A percentile compares a stretch with the other conserved stretches of the same genome.
Conservation (phyloP, 305 asterid genomes). For the Fraxinus velutina region DNA sequence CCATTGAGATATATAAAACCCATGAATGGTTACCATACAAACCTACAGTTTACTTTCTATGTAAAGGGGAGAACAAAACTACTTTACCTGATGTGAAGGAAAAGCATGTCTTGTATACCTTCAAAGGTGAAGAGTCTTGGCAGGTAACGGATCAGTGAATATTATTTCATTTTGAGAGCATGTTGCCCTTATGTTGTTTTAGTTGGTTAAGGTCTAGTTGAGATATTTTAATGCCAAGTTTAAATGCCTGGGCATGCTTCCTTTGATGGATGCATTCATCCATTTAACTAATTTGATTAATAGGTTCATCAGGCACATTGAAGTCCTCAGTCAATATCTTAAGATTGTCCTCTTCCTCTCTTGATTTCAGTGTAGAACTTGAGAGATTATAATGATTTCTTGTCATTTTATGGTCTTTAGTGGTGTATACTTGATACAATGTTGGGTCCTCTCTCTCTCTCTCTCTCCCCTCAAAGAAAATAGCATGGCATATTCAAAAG, state of each 20-base stretch:
- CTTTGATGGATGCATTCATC: neutral
- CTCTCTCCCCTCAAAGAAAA: neutral
- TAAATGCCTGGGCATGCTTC: neutral
- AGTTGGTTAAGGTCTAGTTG: neutral
- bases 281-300: neutral
- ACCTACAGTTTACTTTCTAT: slow-evolving; percentile 58
- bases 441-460: neutral
- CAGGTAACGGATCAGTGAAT: slow-evolving; percentile 48
- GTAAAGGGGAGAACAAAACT: slow-evolving; percentile 64
- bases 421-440: neutral
- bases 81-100: slow-evolving; percentile 70
- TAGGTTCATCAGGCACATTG: neutral
- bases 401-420: neutral
- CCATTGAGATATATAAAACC: slow-evolving; percentile 60
- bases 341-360: neutral
- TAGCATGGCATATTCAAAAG: neutral
- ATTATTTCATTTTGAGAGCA: neutral
- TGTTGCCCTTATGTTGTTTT: neutral
- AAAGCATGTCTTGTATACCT: slow-evolving; percentile 48
- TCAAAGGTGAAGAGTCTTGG: slow-evolving; percentile 95
- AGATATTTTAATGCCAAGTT: neutral
- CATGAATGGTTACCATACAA: slow-evolving; percentile 62
- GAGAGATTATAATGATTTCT: neutral
- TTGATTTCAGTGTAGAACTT: neutral
- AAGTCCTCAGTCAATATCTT: neutral